These are phyloP conservation scores for Salix suchowensis DNA, from an alignment of 345 rosid species.

Conservation along the genomic window DNA sequence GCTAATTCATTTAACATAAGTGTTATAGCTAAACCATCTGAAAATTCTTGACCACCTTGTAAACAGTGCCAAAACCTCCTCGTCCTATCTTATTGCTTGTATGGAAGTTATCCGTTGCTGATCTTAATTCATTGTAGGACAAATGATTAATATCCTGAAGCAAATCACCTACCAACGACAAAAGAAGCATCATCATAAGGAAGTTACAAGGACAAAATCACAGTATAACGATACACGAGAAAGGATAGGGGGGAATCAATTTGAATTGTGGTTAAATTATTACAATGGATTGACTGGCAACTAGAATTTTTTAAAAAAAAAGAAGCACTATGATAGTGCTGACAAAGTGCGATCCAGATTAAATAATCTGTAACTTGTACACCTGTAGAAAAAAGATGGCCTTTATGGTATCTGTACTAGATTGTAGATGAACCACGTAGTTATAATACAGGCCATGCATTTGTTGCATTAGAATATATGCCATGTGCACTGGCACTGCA, in stretches of 20 bases:
- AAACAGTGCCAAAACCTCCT: constrained; percentile 63
- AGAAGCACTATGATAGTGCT: background rate
- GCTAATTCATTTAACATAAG: background rate
- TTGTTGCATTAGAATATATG: background rate
- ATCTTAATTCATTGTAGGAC: constrained; percentile 35
- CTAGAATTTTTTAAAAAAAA: background rate
- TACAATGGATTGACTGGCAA: background rate
- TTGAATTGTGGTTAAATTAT: background rate
- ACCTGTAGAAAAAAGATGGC: background rate
- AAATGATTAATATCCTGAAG: constrained; percentile 35
- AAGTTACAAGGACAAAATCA: background rate
- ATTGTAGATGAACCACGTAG: background rate
- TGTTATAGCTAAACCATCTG: constrained; percentile 4
- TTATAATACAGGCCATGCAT: background rate
- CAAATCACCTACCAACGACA: constrained; percentile 23
- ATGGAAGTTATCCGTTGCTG: constrained; percentile 47
- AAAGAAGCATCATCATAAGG: background rate
- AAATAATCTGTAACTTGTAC: background rate
- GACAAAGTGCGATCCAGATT: background rate
- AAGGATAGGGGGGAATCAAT: background rate
- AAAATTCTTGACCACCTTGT: constrained; percentile 39
- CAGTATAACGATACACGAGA: background rate
- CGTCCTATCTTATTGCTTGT: constrained; percentile 41
- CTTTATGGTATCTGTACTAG: background rate
- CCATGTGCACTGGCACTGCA: background rate